A percentile compares a stretch with the other conserved stretches of the same genome.
These are phyloP conservation scores for Vitis rupestris DNA, from an alignment of 164 flowering plant genomes.

Conservation along the genomic window DNA sequence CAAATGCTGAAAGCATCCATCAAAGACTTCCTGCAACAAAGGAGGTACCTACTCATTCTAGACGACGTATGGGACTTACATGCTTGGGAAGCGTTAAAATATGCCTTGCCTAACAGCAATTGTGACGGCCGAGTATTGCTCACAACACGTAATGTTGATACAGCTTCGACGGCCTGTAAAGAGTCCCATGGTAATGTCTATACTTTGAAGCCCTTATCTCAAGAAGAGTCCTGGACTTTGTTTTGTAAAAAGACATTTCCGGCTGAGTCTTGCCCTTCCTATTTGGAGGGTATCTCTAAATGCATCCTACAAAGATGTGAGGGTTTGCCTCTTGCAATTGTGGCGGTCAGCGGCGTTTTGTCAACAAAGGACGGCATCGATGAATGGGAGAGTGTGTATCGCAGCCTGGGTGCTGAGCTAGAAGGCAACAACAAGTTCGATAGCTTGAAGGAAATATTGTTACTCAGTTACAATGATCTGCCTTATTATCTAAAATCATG, in stretches of 20 bases:
- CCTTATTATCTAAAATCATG: conserved; percentile 23
- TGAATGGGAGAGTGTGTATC: conserved; percentile 17
- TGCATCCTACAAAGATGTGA: conserved; percentile 18
- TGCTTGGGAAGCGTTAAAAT: conserved; percentile 20
- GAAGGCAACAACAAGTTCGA: conserved; percentile 14
- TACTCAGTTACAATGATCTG: conserved; percentile 25
- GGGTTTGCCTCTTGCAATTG: conserved; percentile 31
- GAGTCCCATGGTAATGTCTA: conserved; percentile 9
- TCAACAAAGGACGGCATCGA: conserved; percentile 19
- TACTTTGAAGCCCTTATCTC: conserved; percentile 6
- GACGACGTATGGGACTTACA: conserved; percentile 25
- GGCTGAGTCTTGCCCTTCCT: conserved; percentile 12
- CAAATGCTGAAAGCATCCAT: conserved; percentile 6
- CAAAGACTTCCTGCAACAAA: conserved; percentile 8
- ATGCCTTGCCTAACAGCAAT: conserved; percentile 12
- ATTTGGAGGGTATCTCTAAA: conserved; percentile 13
- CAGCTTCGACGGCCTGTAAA: conserved; percentile 6
- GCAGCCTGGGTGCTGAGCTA: conserved; percentile 16
- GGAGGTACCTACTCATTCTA: conserved; percentile 17
- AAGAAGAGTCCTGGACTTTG: conserved; percentile 9
- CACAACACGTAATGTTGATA: conserved; percentile 20
- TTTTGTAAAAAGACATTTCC: conserved; percentile 15
- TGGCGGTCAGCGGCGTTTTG: conserved; percentile 22
- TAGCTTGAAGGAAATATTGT: conserved; percentile 13
- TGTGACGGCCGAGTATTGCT: conserved; percentile 20